Evolutionary conservation across 2,329 filamentous ascomycete genomes (phyloP), one percentile per base, ranked within the genome.

Genomic region (Colletotrichum sp.): DNA sequence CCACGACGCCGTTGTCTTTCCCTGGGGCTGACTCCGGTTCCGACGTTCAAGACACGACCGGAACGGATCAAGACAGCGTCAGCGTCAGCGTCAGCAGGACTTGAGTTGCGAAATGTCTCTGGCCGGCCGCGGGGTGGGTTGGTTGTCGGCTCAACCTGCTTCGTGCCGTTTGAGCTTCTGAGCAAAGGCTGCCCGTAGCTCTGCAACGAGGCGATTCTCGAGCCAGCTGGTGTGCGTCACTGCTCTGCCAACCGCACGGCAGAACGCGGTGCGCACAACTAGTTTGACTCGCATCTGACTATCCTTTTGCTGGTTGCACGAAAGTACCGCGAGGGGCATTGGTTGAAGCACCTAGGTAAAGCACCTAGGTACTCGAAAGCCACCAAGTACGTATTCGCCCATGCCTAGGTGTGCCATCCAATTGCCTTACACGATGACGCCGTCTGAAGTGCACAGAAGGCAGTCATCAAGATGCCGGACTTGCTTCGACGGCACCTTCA

Each of bases 201-300:
- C 44, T 49, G 34, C 26, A 76, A 64, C 57, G 70, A 73, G 70
- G 57, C 44, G 44, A 60, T 76, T 60, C 59, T 13, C 55, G 49
- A 64, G 36, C 69, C 32, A 63, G 55, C 34, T 68, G 55, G 64
- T 30, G 55, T 73, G 73, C 73, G 64, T 68, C 73, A 76, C 70
- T 72, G 57, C 73, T 64, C 64, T 64, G 57, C 63, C 73, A 76
- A 76, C 73, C 21, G n/a, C 57, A 60, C 59, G 18, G 55, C 68
- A 72, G 24, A 36, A 62, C 24, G 52, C 24, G 21, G 55, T 75
- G 36, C 68, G 63, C 63, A 26, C 24, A 66, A 8, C 63, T 66
- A 49, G 44, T 1, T 28, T 28, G 63, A 36, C 59, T 36, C 39
- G n/a, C 62, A 39, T 64, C 21, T 32, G 63, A 15, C 24, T 30